These are phyloP conservation scores for Narthecium ossifragum DNA, from an alignment of 106 monocot species.

Conservation along the genomic window DNA sequence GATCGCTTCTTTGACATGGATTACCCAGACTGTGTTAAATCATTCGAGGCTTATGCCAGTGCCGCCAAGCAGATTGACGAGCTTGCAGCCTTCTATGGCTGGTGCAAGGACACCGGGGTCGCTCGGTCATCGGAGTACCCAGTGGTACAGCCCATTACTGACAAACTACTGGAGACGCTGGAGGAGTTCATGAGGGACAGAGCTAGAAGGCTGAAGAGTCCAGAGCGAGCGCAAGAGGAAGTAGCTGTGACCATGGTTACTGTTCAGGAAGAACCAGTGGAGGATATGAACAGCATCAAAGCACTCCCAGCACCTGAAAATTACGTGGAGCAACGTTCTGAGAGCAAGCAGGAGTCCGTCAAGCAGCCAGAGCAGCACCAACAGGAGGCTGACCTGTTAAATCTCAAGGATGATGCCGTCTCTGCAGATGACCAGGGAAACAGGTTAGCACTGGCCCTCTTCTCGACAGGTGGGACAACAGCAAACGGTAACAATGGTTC, in stretches of 20 bases:
- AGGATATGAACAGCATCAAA: conserved; percentile 60
- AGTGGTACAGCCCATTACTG: conserved; percentile 70
- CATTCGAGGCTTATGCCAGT: conserved; percentile 67
- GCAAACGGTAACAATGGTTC: conserved; percentile 12
- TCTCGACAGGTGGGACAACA: conserved; percentile 26
- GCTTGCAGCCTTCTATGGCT: conserved; percentile 56
- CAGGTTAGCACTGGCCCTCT: conserved; percentile 74
- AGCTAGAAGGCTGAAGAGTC: conserved; percentile 41
- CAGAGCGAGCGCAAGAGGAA: conserved; percentile 15
- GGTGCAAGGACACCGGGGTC: conserved; percentile 74
- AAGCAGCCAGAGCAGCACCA: conserved; percentile 4
- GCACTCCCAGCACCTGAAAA: conserved; percentile 70
- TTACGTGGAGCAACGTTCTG: conserved; percentile 15
- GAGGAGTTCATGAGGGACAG: conserved; percentile 80
- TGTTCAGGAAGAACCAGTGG: conserved; percentile 23
- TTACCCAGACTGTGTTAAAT: conserved; percentile 61
- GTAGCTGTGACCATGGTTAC: neutral
- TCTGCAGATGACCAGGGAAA: conserved; percentile 59
- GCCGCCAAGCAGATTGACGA: conserved; percentile 92
- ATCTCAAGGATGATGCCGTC: conserved; percentile 50
- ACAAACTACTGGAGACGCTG: conserved; percentile 65
- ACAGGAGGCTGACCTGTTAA: conserved; percentile 37
- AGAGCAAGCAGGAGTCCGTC: conserved; percentile 9
- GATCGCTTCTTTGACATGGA: conserved; percentile 88
- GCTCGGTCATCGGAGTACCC: conserved; percentile 80